A percentile compares a stretch with the other conserved stretches of the same genome.
These are phyloP conservation scores for Rhynchosporium agropyri DNA, from an alignment of 2,329 filamentous ascomycete species.

Conservation along the genomic window DNA sequence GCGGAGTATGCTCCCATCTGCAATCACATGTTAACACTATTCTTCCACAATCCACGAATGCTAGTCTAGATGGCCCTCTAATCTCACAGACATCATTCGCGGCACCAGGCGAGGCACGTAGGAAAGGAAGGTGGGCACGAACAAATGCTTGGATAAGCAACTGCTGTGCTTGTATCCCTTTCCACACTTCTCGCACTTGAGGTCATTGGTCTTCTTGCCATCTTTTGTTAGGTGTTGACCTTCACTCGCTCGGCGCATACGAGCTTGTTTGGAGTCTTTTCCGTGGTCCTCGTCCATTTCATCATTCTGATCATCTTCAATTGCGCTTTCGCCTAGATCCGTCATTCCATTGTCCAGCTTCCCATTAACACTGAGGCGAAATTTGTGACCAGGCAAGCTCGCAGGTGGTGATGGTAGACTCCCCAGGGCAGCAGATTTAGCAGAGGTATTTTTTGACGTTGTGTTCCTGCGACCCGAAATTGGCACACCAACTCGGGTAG, in stretches of 20 bases:
- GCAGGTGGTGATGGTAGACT: constrained; percentile 67
- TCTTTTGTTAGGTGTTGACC: constrained; percentile 82
- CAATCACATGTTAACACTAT: constrained; percentile 44
- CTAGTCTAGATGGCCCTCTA: constrained; percentile 23
- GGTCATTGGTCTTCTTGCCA: constrained; percentile 78
- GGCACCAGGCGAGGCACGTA: constrained; percentile 43
- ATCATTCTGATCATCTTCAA: constrained; percentile 68
- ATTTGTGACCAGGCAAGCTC: constrained; percentile 62
- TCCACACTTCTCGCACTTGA: constrained; percentile 96
- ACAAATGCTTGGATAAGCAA: constrained; percentile 99
- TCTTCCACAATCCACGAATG: constrained; percentile 32
- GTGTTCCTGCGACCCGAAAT: constrained; percentile 67
- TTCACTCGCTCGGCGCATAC: constrained; percentile 73
- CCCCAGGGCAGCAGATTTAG: constrained; percentile 55
- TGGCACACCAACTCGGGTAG: constrained; percentile 55
- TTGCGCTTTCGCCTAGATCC: constrained; percentile 59
- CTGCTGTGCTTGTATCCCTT: constrained; percentile 99
- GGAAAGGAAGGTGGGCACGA: constrained; percentile 68
- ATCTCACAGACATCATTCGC: constrained; percentile 43
- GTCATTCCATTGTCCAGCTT: constrained; percentile 45
- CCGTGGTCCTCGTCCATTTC: constrained; percentile 56
- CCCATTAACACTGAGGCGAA: constrained; percentile 52
- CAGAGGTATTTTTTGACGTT: constrained; percentile 65
- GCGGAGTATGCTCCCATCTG: constrained; percentile 99
- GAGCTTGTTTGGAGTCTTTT: constrained; percentile 48